Evolutionary conservation across 257 asterid genomes (phyloP).

Genomic region (Solanum clarkiae): DNA sequence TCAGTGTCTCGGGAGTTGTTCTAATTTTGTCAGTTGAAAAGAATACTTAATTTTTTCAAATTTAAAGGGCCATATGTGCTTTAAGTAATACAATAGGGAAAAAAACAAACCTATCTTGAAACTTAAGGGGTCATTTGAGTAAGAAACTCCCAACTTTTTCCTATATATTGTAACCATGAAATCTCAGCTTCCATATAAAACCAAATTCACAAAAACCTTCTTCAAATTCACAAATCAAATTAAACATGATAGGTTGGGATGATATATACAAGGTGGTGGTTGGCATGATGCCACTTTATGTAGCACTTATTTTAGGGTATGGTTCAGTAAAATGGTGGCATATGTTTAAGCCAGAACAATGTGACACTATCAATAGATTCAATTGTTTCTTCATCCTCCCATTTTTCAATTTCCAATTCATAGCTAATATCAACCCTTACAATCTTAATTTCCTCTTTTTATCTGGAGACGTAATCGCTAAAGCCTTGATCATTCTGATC

Average conservation of each 20-base stretch:
- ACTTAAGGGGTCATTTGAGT: neutral
- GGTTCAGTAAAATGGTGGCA: slow-evolving; percentile 22
- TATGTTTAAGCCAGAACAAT: slow-evolving; percentile 15
- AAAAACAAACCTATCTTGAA: neutral
- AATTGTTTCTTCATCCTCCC: slow-evolving; percentile 19
- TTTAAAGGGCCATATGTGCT: neutral
- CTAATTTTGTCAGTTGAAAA: too few relatives aligned
- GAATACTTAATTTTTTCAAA: neutral
- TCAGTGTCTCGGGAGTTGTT: too few relatives aligned
- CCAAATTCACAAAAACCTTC: neutral
- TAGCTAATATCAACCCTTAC: slow-evolving; percentile 8
- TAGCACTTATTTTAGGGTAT: slow-evolving; percentile 13
- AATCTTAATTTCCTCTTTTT: slow-evolving; percentile 1
- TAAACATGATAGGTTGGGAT: slow-evolving; percentile 12
- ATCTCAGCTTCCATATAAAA: neutral
- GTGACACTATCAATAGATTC: slow-evolving; percentile 12
- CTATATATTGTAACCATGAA: neutral
- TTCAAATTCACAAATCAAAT: neutral
- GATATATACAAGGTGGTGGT: slow-evolving; percentile 18
- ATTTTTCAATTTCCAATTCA: slow-evolving; percentile 14
- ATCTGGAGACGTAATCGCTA: slow-evolving; percentile 1
- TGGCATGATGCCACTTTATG: slow-evolving; percentile 16
- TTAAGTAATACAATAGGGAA: neutral
- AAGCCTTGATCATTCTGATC: neutral
- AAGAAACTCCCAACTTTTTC: neutral